Evolutionary conservation across 2,329 filamentous ascomycete genomes (phyloP), one percentile per base, ranked within the genome.

Genomic region (Exophiala dermatitidis): DNA sequence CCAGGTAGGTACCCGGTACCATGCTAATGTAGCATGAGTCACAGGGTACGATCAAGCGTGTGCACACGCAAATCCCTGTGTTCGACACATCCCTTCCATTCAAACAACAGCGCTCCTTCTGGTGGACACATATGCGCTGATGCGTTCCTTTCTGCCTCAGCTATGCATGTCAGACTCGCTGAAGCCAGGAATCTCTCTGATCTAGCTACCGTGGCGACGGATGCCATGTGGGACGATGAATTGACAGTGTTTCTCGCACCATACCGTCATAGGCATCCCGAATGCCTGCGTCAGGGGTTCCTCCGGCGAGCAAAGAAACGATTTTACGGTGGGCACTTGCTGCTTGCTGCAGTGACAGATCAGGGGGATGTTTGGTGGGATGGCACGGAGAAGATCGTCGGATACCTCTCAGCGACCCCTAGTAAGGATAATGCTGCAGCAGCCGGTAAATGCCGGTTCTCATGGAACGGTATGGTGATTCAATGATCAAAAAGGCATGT

Each of bases 161-260:
- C 7, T 36, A 61, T 61, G 61, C 56, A 62, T 48, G 52, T 63
- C 45, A 54, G 60, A 36, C 60, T 49, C 29, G 53, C 57, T 12
- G 28, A 12, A 19, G 28, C 44, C 8, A 38, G 50, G 10, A 60
- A 63, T 40, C 45, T 62, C 31, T 42, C 56, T 2, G 53, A 53
- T 38, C 43, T 58, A n/a, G 57, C 62, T 7, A 44, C 52, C 28
- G 36, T 61, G 37, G 49, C 50, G 9, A 56, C 51, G 29, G 48
- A 59, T 28, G 57, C 62, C 7, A 50, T 61, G 48, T 56, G 52
- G 9, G 53, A 63, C 26, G 61, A 63, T 29, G 56, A 62, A 26
- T 34, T 63, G n/a, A 54, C 50, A 8, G 30, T 30, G 3, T 59
- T 51, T 40, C 34, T 63, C 8, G 53, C 53, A 12, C 62, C 62